phyloP scores from a whole-genome alignment of 2,329 filamentous ascomycete species.

The Colletotrichum tamarilloi region DNA sequence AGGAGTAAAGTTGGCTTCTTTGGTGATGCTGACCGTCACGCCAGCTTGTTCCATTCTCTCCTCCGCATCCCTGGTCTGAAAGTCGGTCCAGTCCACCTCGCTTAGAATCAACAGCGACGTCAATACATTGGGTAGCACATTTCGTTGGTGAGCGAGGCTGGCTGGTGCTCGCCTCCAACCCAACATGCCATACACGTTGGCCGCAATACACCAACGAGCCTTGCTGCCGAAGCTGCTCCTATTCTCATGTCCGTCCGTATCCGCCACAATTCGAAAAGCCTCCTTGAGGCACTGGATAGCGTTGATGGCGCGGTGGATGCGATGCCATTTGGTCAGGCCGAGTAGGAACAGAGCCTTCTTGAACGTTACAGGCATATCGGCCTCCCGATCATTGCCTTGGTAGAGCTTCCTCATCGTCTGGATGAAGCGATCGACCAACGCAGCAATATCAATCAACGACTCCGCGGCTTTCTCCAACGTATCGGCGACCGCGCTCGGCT shows the following conservation, averaged over 20 bases:
- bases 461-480: neutral
- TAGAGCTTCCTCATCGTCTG: slow-evolving; percentile 6
- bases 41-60: neutral
- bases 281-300: slow-evolving; percentile 4
- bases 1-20: neutral
- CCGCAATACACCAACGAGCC: neutral
- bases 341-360: neutral
- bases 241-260: neutral
- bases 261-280: neutral
- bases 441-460: neutral
- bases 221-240: neutral
- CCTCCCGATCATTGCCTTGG: neutral
- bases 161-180: slow-evolving; percentile 11
- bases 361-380: neutral
- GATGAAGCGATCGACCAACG: slow-evolving; percentile 3
- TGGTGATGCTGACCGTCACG: slow-evolving; percentile 1
- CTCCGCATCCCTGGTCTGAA: neutral
- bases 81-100: slow-evolving; percentile 7
- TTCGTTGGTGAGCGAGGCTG: neutral
- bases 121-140: neutral
- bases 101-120: neutral
- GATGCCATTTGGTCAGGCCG: slow-evolving; percentile 15
- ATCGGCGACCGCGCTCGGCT: neutral
- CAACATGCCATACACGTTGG: slow-evolving; percentile 11
- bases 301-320: slow-evolving; percentile 23